Evolutionary conservation across 306 rosid species (phyloP), one percentile per base, ranked within the genome.

Genomic region (Pachyrhizus erosus): DNA sequence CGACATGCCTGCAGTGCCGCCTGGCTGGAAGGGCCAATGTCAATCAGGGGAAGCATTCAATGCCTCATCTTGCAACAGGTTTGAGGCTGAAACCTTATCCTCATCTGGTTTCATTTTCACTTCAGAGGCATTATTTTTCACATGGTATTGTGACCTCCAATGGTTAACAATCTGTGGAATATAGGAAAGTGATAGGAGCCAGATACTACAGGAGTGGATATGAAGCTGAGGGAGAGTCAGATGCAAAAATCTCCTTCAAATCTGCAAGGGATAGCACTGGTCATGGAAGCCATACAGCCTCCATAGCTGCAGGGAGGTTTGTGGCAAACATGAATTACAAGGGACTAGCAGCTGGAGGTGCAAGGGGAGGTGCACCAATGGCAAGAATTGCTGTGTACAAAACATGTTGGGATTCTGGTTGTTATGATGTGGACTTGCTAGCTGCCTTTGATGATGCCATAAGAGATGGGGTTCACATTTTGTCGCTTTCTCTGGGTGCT

Each of bases 381-480:
- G 92, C 97, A 7, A 88, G 97, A 54, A 78, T 93, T 74, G 92
- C 97, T 5, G 92, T 90, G 37, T 91, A 93, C 84, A 93, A 93
- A 80, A 84, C 97, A 17, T 93, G 97, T 73, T 93, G 97, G 97
- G 90, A 91, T 74, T 86, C 97, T 3, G 97, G 97, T 34, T 91
- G 97, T 86, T 93, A 93, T 70, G 97, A 93, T 70, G 94, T 69
- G 83, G 97, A 93, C 83, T 79, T 93, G 78, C 80, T 93, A 54
- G 96, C 96, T 24, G 97, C 94, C 13, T 91, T 93, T 78, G 97
- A 91, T 82, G 97, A 93, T 80, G 97, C 97, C 20, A 91, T 91
- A 73, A 82, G 92, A 88, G 97, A 93, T 45, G 97, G 97, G 60
- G 93, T 93, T 85, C 85, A 93, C 80, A 87, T 93, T 55, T 51